A percentile compares a stretch with the other conserved stretches of the same genome.
phyloP scores from a whole-genome alignment of 495 filamentous ascomycete species.

The Penicillium angulare region DNA sequence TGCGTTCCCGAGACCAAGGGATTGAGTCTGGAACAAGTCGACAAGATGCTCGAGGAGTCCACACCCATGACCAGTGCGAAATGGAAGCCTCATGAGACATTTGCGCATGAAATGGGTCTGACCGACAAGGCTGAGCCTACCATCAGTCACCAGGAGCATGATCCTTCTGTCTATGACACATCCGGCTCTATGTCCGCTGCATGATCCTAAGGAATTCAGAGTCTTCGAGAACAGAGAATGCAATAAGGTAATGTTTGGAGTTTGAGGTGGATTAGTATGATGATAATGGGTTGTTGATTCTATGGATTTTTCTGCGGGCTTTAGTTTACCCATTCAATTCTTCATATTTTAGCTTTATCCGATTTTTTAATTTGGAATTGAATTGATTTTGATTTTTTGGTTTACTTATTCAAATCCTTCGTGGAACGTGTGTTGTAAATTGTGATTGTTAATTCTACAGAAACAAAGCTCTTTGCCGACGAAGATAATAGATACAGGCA shows the following conservation, averaged over 20 bases:
- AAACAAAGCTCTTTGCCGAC: conserved; percentile 10
- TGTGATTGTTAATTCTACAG: conserved; percentile 21
- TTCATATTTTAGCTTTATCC: not conserved
- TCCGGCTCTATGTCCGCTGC: too few species aligned
- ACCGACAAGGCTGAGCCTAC: conserved; percentile 37
- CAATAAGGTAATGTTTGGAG: too few species aligned
- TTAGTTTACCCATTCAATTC: not conserved
- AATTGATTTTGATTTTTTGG: not conserved
- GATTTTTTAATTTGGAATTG: not conserved
- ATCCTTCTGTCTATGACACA: not conserved
- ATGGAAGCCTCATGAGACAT: conserved; percentile 72
- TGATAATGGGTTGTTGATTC: too few species aligned
- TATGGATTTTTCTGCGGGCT: not conserved
- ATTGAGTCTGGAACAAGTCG: conserved; percentile 80
- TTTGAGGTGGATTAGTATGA: too few species aligned
- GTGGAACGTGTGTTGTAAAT: too few species aligned
- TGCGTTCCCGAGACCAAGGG: conserved; percentile 79
- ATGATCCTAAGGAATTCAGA: too few species aligned
- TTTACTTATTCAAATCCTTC: not conserved
- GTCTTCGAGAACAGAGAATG: too few species aligned
- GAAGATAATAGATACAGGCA: not conserved
- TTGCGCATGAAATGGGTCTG: conserved; percentile 59
- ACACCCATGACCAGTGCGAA: conserved; percentile 66
- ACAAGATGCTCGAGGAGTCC: conserved; percentile 79
- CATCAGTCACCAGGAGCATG: conserved; percentile 1